These are phyloP conservation scores for Pichia cephalocereana DNA, from an alignment of 805 yeast species.

Conservation along the genomic window DNA sequence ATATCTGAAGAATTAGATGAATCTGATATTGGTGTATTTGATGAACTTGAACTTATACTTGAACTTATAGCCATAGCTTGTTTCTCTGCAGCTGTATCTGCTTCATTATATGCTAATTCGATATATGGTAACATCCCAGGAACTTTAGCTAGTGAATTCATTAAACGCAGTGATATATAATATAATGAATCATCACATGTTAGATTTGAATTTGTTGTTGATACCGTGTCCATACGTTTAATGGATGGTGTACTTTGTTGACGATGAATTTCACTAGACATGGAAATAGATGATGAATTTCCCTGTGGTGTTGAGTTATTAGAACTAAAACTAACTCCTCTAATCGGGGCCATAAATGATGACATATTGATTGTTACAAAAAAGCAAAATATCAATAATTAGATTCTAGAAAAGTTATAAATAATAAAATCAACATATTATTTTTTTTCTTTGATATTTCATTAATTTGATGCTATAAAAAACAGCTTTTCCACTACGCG, in stretches of 20 bases:
- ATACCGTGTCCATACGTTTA: conserved; percentile 3
- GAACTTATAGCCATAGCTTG: conserved; percentile 36
- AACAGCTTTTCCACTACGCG: too few species aligned
- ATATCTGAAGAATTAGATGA: too few species aligned
- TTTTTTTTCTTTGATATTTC: too few species aligned
- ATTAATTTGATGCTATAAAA: too few species aligned
- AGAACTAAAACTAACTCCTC: conserved; percentile 3
- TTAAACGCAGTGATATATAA: conserved; percentile 52
- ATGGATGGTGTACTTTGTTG: not conserved
- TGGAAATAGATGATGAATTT: conserved; percentile 3
- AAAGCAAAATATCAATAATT: too few species aligned
- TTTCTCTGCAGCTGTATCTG: conserved; percentile 63
- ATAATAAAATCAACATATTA: too few species aligned
- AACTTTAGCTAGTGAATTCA: conserved; percentile 45
- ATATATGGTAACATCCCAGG: conserved; percentile 65
- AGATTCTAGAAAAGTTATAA: too few species aligned
- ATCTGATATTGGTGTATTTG: too few species aligned
- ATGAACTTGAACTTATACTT: too few species aligned
- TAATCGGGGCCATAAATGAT: conserved; percentile 19
- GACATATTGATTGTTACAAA: conserved; percentile 4
- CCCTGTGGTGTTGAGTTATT: not conserved
- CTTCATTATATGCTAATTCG: conserved; percentile 51
- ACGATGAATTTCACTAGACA: not conserved
- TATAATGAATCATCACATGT: conserved; percentile 60
- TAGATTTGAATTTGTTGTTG: conserved; percentile 46